Evolutionary conservation across 1,139 yeast genomes (phyloP), one percentile per base, ranked within the genome.

Genomic region (Chernovozyma aurita): DNA sequence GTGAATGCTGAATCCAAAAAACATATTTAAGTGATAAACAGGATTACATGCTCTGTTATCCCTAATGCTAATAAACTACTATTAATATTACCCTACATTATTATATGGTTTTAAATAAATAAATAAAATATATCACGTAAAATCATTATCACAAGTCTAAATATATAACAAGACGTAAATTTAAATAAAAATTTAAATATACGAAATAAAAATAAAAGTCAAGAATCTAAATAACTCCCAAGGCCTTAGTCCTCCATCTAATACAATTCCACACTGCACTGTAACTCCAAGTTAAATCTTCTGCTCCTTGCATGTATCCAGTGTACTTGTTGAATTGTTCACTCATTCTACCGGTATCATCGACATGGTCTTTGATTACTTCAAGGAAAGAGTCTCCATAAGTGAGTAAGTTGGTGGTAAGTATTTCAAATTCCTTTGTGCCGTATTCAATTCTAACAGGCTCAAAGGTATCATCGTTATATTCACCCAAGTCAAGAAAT

Each of bases 251-350:
- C 55, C 90, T 74, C 80, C 85, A 78, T 55, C 85, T 70, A 37
- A 74, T 63, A 3, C 92, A 78, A 46, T 77, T 73, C 80, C 85
- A 82, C 38, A 85, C 76, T 2, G 95, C 76, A 29, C 90, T 79
- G 56, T 86, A 86, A 45, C 95, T 83, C 98, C 98, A 92, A 4
- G 97, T 88, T 50, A 92, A 73, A 47, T 85, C 76, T 38, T 65
- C 61, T 0, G 97, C 97, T 3, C 98, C 98, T 58, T 80, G 84
- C 83, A 87, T 79, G 55, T 58, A 86, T 0, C 98, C 98, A 31
- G 73, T 77, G 48, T 79, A 74, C 50, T 76, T 78, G 61, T 85
- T 86, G 57, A 86, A 85, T 53, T 92, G 97, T 57, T 92, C 98
- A 50, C 90, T 81, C 78, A 90, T 78, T 34, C 75, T 75, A 4